These are phyloP conservation scores for Saccharomycodes ludwigii DNA, from an alignment of 805 yeast genomes.

Conservation along the genomic window DNA sequence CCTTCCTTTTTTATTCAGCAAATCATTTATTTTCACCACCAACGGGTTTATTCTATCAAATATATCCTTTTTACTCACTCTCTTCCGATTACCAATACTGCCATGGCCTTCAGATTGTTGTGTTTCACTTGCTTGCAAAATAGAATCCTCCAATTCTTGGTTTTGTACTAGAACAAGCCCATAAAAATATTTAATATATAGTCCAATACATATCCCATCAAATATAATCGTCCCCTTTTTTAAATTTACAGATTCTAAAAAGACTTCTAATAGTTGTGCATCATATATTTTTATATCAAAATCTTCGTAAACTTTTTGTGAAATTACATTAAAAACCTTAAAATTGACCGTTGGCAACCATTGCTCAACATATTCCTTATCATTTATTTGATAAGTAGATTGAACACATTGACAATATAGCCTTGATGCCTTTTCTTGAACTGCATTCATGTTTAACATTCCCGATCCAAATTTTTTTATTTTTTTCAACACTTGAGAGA, in stretches of 20 bases:
- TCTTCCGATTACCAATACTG: constrained; percentile 15
- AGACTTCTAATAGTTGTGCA: constrained; percentile 12
- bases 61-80: constrained; percentile 24
- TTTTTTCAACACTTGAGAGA: constrained; percentile 54
- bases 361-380: constrained; percentile 17
- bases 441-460: constrained; percentile 36
- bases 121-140: constrained; percentile 4
- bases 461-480: constrained; percentile 69
- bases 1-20: too few species aligned
- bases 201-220: constrained; percentile 19
- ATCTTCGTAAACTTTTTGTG: constrained; percentile 12
- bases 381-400: constrained; percentile 12
- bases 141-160: too few species aligned
- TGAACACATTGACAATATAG: constrained; percentile 15
- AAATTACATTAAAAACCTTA: constrained; percentile 13
- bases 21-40: constrained; percentile 18
- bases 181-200: constrained; percentile 20
- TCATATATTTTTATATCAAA: constrained; percentile 12
- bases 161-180: too few species aligned
- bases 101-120: constrained; percentile 7
- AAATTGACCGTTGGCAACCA: constrained; percentile 16
- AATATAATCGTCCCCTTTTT: constrained; percentile 21
- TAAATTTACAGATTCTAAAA: constrained; percentile 19
- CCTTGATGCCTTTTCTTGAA: constrained; percentile 16
- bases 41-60: constrained; percentile 18